Evolutionary conservation across 2,329 filamentous ascomycete genomes (phyloP).

Genomic region (Rutstroemia sp.): DNA sequence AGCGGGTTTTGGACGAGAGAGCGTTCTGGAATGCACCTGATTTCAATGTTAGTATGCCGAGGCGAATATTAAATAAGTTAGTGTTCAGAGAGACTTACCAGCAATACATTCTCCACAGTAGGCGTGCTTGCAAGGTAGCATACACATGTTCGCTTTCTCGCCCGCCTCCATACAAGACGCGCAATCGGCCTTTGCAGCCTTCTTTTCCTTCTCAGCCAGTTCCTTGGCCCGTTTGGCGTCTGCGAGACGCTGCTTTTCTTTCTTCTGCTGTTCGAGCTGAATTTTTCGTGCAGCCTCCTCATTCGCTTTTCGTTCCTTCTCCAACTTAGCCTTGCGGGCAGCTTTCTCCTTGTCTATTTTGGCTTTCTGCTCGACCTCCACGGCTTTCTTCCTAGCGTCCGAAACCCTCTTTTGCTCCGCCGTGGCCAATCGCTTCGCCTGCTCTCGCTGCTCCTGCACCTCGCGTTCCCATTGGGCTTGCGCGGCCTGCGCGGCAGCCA

Average conservation of each 20-base stretch:
- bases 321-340: not conserved
- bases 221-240: slow-evolving; percentile 1
- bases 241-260: not conserved
- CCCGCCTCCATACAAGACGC: slow-evolving; percentile 17
- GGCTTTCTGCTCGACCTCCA: not conserved
- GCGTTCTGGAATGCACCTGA: slow-evolving; percentile 18
- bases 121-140: slow-evolving; percentile 16
- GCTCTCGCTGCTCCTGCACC: not conserved
- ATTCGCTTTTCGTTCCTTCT: not conserved
- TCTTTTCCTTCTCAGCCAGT: slow-evolving; percentile 3
- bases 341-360: not conserved
- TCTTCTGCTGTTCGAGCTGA: not conserved
- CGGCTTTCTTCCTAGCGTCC: not conserved
- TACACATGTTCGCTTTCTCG: slow-evolving; percentile 10
- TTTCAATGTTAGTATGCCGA: not conserved
- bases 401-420: not conserved
- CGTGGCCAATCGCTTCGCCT: not conserved
- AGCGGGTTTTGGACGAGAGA: slow-evolving; percentile 13
- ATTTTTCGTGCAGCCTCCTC: not conserved
- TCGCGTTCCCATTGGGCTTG: slow-evolving; percentile 7
- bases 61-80: not conserved
- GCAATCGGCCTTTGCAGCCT: slow-evolving; percentile 12
- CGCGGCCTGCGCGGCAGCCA: slow-evolving; percentile 7
- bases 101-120: slow-evolving; percentile 18
- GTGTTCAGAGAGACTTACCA: slow-evolving; percentile 8